phyloP scores from a whole-genome alignment of 2,329 filamentous ascomycete genomes.

The Ophiosphaerella narmari region DNA sequence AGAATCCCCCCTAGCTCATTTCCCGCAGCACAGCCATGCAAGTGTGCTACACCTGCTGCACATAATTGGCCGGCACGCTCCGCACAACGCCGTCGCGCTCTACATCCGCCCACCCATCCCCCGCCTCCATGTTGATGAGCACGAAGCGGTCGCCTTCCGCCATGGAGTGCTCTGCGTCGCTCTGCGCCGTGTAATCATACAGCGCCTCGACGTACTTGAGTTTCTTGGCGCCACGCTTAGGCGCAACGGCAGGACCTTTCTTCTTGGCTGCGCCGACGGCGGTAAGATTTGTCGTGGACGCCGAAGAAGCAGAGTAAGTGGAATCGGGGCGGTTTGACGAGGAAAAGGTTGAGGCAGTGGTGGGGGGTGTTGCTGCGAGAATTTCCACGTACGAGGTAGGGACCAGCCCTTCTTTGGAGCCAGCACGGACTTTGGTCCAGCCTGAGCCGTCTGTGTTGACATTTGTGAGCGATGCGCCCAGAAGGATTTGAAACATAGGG shows the following conservation, averaged over 20 bases:
- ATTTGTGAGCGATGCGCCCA: slow-evolving; percentile 23
- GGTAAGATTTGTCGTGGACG: slow-evolving; percentile 63
- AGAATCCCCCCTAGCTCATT: slow-evolving; percentile 7
- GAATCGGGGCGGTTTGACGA: slow-evolving; percentile 55
- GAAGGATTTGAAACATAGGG: slow-evolving; percentile 17
- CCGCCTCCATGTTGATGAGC: slow-evolving; percentile 81
- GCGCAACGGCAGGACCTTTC: slow-evolving; percentile 89
- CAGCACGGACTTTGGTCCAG: slow-evolving; percentile 83
- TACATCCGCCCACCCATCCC: slow-evolving; percentile 96
- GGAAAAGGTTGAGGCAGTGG: slow-evolving; percentile 33
- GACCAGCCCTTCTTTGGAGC: slow-evolving; percentile 80
- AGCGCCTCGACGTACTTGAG: slow-evolving; percentile 89
- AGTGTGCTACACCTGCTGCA: slow-evolving; percentile 67
- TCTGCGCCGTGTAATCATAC: slow-evolving; percentile 88
- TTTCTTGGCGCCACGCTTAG: slow-evolving; percentile 88
- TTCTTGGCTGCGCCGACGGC: slow-evolving; percentile 64
- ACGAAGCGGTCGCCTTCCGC: slow-evolving; percentile 89
- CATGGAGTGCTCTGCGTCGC: slow-evolving; percentile 89
- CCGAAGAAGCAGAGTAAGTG: slow-evolving; percentile 77
- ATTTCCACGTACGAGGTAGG: slow-evolving; percentile 84
- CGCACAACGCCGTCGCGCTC: slow-evolving; percentile 85
- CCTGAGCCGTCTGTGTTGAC: slow-evolving; percentile 75
- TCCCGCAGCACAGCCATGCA: slow-evolving; percentile 18
- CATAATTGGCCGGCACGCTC: slow-evolving; percentile 93
- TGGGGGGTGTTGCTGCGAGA: slow-evolving; percentile 48